Percentiles rank a stretch among this genome's conserved stretches.
Evolutionary conservation across 345 rosid genomes (phyloP).

Genomic region (Ricinus communis): DNA sequence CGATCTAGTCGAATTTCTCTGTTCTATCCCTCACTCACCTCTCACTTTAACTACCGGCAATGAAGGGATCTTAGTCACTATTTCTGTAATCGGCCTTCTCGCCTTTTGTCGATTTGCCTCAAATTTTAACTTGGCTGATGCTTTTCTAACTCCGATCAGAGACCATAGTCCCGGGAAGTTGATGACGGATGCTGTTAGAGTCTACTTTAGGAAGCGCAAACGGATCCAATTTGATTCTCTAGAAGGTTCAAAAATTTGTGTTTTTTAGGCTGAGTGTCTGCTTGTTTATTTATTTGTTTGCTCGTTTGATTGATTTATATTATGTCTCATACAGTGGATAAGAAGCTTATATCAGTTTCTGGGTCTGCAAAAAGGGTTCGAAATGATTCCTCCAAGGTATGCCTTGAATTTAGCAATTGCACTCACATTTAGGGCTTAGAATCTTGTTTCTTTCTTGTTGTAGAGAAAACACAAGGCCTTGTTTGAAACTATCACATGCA

Average conservation of each 20-base stretch:
- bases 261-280: background rate
- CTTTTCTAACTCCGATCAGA: slow-evolving; percentile 6
- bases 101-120: slow-evolving; percentile 29
- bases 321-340: slow-evolving; percentile 13
- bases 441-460: no score
- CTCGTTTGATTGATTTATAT: background rate
- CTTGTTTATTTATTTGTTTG: background rate
- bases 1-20: slow-evolving; percentile 38
- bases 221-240: slow-evolving; percentile 25
- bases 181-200: slow-evolving; percentile 3
- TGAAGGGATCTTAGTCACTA: slow-evolving; percentile 25
- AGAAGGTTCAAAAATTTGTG: slow-evolving; percentile 12
- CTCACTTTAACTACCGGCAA: slow-evolving; percentile 27
- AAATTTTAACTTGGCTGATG: slow-evolving; percentile 6
- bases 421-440: no score
- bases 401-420: background rate
- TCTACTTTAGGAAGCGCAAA: slow-evolving; percentile 34
- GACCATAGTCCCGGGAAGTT: background rate
- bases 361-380: slow-evolving; percentile 28
- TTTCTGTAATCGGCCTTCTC: slow-evolving; percentile 32
- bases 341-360: slow-evolving; percentile 11
- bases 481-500: no score
- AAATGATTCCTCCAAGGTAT: slow-evolving; percentile 34
- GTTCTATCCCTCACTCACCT: slow-evolving; percentile 50
- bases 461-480: no score